phyloP scores from a whole-genome alignment of 1,139 yeast genomes.

The Nakaseomyces uthaithaninus region DNA sequence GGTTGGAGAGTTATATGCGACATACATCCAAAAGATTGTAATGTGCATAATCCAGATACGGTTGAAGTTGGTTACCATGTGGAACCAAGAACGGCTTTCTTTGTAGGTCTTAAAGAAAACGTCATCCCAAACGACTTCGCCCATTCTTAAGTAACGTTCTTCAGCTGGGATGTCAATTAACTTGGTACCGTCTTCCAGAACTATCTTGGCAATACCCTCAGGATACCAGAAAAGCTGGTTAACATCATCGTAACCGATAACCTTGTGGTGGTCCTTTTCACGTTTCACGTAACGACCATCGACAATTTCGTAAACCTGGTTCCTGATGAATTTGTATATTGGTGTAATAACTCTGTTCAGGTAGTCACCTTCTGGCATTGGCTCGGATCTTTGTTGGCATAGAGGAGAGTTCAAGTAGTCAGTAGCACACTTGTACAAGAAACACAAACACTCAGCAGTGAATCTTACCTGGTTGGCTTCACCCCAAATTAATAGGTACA shows the following conservation, averaged over 20 bases:
- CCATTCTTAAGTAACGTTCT: slow-evolving; percentile 82
- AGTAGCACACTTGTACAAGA: slow-evolving; percentile 84
- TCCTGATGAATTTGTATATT: slow-evolving; percentile 77
- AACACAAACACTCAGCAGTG: slow-evolving; percentile 87
- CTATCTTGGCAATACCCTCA: slow-evolving; percentile 91
- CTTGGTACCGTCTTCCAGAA: slow-evolving; percentile 84
- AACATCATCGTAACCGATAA: slow-evolving; percentile 96
- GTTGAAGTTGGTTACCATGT: slow-evolving; percentile 87
- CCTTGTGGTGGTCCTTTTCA: slow-evolving; percentile 89
- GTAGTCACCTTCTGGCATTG: slow-evolving; percentile 94
- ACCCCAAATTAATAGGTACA: slow-evolving; percentile 92
- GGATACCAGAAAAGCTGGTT: slow-evolving; percentile 99
- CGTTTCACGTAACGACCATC: slow-evolving; percentile 96
- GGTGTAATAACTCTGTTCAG: slow-evolving; percentile 90
- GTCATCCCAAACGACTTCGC: slow-evolving; percentile 87
- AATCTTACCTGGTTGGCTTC: slow-evolving; percentile 97
- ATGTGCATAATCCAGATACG: slow-evolving; percentile 96
- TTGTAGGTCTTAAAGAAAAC: slow-evolving; percentile 95
- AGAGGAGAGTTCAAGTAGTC: slow-evolving; percentile 83
- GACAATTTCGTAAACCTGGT: slow-evolving; percentile 89
- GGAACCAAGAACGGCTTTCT: slow-evolving; percentile 98
- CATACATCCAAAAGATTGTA: slow-evolving; percentile 87
- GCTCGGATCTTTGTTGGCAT: slow-evolving; percentile 83
- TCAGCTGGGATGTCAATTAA: slow-evolving; percentile 82
- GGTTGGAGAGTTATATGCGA: slow-evolving; percentile 87